Evolutionary conservation across 345 rosid genomes (phyloP).

Genomic region (Rubroshorea leprosula): DNA sequence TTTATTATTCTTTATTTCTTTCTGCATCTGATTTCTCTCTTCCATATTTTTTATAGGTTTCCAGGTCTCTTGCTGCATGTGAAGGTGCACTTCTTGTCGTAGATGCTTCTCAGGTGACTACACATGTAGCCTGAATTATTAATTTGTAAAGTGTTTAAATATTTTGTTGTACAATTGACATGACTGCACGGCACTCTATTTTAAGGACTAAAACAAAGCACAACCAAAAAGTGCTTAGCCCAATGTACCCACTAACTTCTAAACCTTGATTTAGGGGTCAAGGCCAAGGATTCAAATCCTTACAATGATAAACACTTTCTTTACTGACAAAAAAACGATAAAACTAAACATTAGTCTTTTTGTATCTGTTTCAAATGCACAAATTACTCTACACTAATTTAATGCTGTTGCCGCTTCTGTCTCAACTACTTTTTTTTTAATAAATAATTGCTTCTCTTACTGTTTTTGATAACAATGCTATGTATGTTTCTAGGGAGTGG

Average conservation of each 20-base stretch:
- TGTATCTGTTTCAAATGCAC: too few relatives aligned
- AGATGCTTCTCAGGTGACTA: slow-evolving; percentile 93
- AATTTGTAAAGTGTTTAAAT: neutral
- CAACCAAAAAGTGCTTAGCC: too few relatives aligned
- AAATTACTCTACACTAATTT: too few relatives aligned
- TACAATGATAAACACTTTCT: too few relatives aligned
- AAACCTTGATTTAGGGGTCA: too few relatives aligned
- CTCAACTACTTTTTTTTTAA: too few relatives aligned
- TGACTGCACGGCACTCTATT: slow-evolving; percentile 9
- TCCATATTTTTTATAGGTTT: slow-evolving; percentile 46
- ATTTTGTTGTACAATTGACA: slow-evolving; percentile 2
- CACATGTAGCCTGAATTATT: slow-evolving; percentile 1
- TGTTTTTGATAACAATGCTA: slow-evolving; percentile 3
- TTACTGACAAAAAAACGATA: too few relatives aligned
- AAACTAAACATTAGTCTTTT: too few relatives aligned
- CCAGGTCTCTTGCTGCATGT: slow-evolving; percentile 98
- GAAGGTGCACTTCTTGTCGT: slow-evolving; percentile 99
- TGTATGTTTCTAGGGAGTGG: slow-evolving; percentile 69
- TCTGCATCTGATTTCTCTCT: neutral
- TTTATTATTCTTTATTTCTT: neutral
- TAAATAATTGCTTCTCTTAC: neutral
- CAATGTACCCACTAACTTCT: too few relatives aligned
- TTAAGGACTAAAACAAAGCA: too few relatives aligned
- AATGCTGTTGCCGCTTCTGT: neutral
- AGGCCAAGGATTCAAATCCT: too few relatives aligned